These are phyloP conservation scores for Thymus quinquecostatus DNA, from an alignment of 257 asterid genomes.

Conservation along the genomic window DNA sequence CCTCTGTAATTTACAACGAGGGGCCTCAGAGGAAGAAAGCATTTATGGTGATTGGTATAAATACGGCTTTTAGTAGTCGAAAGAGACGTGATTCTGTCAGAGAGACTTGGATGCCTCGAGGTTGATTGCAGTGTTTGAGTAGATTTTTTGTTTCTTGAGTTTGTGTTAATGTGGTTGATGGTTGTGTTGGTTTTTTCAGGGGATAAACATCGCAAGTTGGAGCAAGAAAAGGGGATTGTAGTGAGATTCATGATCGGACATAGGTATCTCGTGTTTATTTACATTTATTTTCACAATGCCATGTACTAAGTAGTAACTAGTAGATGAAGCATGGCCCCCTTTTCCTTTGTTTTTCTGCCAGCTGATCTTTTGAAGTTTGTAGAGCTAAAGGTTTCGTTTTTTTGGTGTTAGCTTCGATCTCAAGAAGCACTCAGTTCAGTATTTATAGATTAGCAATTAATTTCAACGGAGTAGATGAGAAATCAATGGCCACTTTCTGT, in stretches of 20 bases:
- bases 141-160: background rate
- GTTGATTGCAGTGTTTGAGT: conserved; percentile 35
- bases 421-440: background rate
- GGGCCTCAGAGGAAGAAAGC: conserved; percentile 67
- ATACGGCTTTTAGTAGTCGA: conserved; percentile 95
- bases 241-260: conserved; percentile 98
- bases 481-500: background rate
- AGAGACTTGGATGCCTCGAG: conserved; percentile 99
- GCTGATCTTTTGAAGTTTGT: background rate
- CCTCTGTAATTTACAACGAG: conserved; percentile 39
- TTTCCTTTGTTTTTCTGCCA: background rate
- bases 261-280: conserved; percentile 45
- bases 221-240: conserved; percentile 89
- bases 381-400: background rate
- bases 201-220: conserved; percentile 73
- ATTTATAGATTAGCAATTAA: too few relatives aligned
- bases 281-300: background rate
- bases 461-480: too few relatives aligned
- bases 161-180: background rate
- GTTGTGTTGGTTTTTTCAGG: conserved; percentile 46
- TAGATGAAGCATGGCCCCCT: background rate
- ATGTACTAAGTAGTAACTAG: background rate
- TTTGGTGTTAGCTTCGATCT: background rate
- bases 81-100: conserved; percentile 94
- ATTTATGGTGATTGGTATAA: conserved; percentile 90